Conservation (phyloP, 345 rosid species). For the Linum lewisii region DNA sequence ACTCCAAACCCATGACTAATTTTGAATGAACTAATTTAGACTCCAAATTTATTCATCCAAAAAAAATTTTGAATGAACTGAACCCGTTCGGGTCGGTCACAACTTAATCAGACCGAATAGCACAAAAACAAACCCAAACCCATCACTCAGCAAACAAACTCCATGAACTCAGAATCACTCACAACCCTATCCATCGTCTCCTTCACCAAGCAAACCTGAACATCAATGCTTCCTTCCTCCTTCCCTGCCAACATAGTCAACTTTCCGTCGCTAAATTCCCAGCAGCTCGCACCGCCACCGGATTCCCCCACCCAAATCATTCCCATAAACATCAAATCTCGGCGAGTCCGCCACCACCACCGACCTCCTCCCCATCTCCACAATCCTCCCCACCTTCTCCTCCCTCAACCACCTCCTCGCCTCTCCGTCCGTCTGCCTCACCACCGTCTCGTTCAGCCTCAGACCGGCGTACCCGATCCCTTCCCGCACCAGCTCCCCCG, state of each 20-base stretch:
- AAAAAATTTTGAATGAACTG: no score
- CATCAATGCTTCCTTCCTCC: slow-evolving; percentile 30
- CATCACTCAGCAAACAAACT: slow-evolving; percentile 7
- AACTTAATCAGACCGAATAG: no score
- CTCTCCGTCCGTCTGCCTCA: slow-evolving; percentile 8
- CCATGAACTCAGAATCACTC: slow-evolving; percentile 18
- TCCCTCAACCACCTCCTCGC: background rate
- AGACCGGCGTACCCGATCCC: slow-evolving; percentile 17
- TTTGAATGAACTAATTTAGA: no score
- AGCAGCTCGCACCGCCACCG: background rate
- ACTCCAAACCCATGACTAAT: no score
- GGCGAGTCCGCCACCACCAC: slow-evolving; percentile 1
- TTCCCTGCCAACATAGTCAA: slow-evolving; percentile 18
- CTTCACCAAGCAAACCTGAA: slow-evolving; percentile 19
- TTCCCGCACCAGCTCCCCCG: slow-evolving; percentile 5
- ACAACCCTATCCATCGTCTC: slow-evolving; percentile 7
- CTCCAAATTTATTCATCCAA: no score
- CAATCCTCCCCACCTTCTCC: background rate
- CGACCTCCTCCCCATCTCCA: background rate
- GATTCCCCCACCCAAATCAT: background rate
- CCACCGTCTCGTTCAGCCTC: slow-evolving; percentile 14
- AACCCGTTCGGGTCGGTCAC: no score
- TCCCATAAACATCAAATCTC: background rate
- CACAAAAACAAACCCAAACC: no score
- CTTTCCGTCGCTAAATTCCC: slow-evolving; percentile 19